phyloP scores from a whole-genome alignment of 208 protist species.

The Acanthamoeba lenticulata region DNA sequence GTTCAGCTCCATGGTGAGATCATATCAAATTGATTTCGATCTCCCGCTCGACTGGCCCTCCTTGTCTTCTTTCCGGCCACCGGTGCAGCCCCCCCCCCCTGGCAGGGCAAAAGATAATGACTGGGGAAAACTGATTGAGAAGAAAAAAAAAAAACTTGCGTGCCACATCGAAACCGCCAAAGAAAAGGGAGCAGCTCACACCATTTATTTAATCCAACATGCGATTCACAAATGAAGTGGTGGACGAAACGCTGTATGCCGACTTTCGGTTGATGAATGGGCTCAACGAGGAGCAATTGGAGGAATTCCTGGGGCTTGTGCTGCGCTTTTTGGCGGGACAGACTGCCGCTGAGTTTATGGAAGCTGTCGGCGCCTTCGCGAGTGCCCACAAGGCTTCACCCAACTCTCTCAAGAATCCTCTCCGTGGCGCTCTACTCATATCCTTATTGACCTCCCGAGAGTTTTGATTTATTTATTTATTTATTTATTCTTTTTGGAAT shows the following conservation, averaged over 20 bases:
- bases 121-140: neutral
- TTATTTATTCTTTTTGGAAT: conserved; percentile 19
- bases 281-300: conserved; percentile 22
- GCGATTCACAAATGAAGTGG: conserved; percentile 53
- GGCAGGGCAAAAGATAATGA: neutral
- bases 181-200: neutral
- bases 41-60: too few relatives aligned
- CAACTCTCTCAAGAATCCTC: conserved; percentile 60
- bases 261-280: conserved; percentile 47
- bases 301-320: conserved; percentile 43
- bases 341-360: conserved; percentile 46
- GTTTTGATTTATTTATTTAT: too few relatives aligned
- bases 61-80: too few relatives aligned
- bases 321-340: conserved; percentile 28
- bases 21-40: too few relatives aligned
- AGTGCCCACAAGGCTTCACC: neutral
- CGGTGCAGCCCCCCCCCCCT: too few relatives aligned
- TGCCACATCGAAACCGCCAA: neutral
- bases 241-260: conserved; percentile 36
- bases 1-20: neutral
- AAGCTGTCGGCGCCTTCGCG: conserved; percentile 11
- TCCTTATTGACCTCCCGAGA: neutral
- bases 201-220: neutral
- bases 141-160: neutral
- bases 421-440: conserved; percentile 54